Base-by-base conservation (phyloP, 2,329 filamentous ascomycete genomes). In the Xylariaceae sp. region DNA sequence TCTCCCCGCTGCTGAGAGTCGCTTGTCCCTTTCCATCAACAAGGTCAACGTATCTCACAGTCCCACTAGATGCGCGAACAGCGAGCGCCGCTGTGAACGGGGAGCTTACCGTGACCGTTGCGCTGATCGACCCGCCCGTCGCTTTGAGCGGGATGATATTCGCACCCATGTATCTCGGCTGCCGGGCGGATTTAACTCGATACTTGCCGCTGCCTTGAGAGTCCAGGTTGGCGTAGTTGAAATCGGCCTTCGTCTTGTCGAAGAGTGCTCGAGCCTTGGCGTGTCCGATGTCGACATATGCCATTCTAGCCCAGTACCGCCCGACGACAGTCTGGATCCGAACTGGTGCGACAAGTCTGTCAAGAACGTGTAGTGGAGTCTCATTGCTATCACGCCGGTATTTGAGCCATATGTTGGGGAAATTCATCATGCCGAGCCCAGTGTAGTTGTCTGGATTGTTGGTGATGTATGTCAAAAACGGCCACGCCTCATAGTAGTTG, bases 401-500 rank as follows among this genome's bases (percentile, higher is more conserved):
- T 58, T 74, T 70, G 2, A 70, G 58, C 65, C 77, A 76, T 10
- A 80, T 60, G 43, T 77, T 71, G 20, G 69, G 72, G 32, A 80
- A 65, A 30, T 74, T 72, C n/a, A 71, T 69, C 37, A 68, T 67
- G 13, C 76, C 76, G 3, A 79, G 59, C 24, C 70, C 75, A 23
- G 61, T 55, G 49, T 73, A 74, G 30, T 72, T 64, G 60, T 80
- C 78, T 0, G 72, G 78, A 61, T 81, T 81, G 60, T 75, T 73
- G 37, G 75, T 73, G 35, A 81, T 64, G 64, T 78, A 81, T 1
- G 72, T 66, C 21, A 81, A 62, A 58, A 81, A 78, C 0, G 78
- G 78, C 77, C 77, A 81, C 0, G 77, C 75, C 55, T 80, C 70
- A 64, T 81, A 81, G 63, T 80, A 76, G 64, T 81, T 81, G 5